Base-by-base conservation (phyloP, 202 grass and related monocot genomes). In the Sporobolus alterniflorus region DNA sequence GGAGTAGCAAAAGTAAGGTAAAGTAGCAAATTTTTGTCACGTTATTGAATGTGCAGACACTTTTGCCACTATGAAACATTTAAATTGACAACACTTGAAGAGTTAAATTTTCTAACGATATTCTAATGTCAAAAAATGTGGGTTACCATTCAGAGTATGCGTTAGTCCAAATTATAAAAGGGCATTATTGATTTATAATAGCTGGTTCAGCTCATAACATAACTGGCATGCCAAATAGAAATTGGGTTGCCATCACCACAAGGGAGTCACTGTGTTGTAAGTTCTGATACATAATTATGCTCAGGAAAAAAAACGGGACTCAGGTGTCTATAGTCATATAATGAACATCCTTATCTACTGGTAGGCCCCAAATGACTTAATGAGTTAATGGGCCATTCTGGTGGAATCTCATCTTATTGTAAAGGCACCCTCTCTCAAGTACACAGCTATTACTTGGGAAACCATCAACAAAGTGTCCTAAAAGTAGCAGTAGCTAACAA, bases 301-400 rank as follows among this genome's bases (percentile, higher is more conserved):
- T 39, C 52, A 34, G 43, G 74, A 24, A 9, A 79, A 84, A 34
- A 76, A 33, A 22, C 3, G 50, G 29, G 32, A 32, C 12, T 60
- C 16, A n/a, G 21, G 24, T 54, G 25, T 39, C 11, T 15, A 40
- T 52, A 67, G 41, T 33, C 41, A 10, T 15, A 40, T 52, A 67
- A 41, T 33, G 73, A 50, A 61, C 69, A 67, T 50, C 28, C 14
- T 67, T 79, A 50, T 54, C 41, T 67, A 43, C 5, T 65, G 31
- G 33, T 73, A 78, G 67, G 30, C 50, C 73, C 50, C 42, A 64
- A 36, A 52, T 69, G 84, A 74, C 32, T 26, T 42, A 76, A 52
- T 69, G 84, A 74, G 25, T 26, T 42, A 76, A 52, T 79, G 79
- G 82, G 21, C 42, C 67, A 76, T 54, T 71, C 15, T 47, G 47